Evolutionary conservation across 2,329 filamentous ascomycete genomes (phyloP).

Genomic region (Drechslerella coelobrocha): DNA sequence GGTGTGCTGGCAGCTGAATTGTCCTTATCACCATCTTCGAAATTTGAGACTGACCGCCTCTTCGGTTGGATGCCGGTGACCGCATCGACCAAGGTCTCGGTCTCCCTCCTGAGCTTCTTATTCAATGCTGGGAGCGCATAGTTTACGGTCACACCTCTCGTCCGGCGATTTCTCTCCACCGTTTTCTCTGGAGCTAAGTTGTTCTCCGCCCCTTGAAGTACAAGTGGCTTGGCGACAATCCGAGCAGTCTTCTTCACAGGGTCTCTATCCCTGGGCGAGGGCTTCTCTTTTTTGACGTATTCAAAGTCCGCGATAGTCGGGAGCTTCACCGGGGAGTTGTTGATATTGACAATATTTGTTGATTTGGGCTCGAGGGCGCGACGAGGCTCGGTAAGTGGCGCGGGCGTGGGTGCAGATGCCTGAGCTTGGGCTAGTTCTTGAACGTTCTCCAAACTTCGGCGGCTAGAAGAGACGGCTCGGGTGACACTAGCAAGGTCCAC

Average conservation of each 20-base stretch:
- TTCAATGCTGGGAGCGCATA: slow-evolving; percentile 82
- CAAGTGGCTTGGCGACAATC: slow-evolving; percentile 42
- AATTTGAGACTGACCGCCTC: slow-evolving; percentile 9
- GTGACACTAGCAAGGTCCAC: slow-evolving; percentile 56
- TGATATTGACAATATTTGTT: slow-evolving; percentile 27
- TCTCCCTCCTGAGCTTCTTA: slow-evolving; percentile 82
- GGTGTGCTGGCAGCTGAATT: slow-evolving; percentile 25
- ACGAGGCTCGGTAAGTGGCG: slow-evolving; percentile 62
- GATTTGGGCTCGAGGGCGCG: slow-evolving; percentile 42
- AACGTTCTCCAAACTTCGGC: slow-evolving; percentile 16
- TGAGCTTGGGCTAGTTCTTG: background rate
- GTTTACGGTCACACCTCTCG: slow-evolving; percentile 71
- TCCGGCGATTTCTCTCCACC: slow-evolving; percentile 65
- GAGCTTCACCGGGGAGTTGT: slow-evolving; percentile 37
- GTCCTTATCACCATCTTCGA: slow-evolving; percentile 60
- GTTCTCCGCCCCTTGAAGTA: slow-evolving; percentile 39
- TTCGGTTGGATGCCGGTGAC: slow-evolving; percentile 63
- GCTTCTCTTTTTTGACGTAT: slow-evolving; percentile 51
- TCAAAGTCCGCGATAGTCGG: slow-evolving; percentile 49
- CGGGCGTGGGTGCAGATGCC: background rate
- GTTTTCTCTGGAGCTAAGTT: slow-evolving; percentile 64
- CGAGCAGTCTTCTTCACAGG: slow-evolving; percentile 45
- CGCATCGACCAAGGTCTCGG: slow-evolving; percentile 76
- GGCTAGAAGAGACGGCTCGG: slow-evolving; percentile 15
- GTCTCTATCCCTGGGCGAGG: slow-evolving; percentile 42